Percentiles rank a stretch among this genome's conserved stretches.
Conservation (phyloP, 768 basidiomycete genomes). For the Exidia glandulosa region DNA sequence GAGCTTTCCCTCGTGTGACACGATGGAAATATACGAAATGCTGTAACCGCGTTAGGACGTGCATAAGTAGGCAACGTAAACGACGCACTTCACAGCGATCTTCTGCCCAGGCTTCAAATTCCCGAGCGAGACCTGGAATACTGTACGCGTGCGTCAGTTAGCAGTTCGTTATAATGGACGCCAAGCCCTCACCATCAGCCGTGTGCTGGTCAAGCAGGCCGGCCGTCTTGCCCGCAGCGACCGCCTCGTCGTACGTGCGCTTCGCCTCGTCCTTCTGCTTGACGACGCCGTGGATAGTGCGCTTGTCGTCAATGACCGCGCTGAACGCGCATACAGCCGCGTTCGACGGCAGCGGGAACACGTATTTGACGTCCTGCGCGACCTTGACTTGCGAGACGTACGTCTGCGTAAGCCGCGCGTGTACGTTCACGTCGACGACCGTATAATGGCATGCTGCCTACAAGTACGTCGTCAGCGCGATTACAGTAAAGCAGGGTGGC, state of each 20-base stretch:
- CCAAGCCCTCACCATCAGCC: not conserved
- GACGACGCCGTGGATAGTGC: constrained; percentile 32
- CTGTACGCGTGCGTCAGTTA: not conserved
- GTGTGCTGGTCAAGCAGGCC: constrained; percentile 32
- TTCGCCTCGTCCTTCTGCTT: constrained; percentile 39
- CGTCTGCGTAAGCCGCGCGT: constrained; percentile 4
- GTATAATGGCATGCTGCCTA: not conserved
- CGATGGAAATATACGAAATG: not conserved
- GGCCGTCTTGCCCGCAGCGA: constrained; percentile 28
- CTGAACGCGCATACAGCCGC: constrained; percentile 47
- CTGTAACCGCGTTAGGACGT: not conserved
- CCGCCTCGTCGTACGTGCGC: constrained; percentile 29
- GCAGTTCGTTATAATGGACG: not conserved
- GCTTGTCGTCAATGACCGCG: constrained; percentile 34
- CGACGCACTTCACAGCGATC: not conserved
- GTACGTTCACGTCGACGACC: not conserved
- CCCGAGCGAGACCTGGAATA: not conserved
- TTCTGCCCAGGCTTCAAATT: not conserved
- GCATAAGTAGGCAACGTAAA: not conserved
- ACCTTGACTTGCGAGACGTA: constrained; percentile 4
- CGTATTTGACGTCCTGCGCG: constrained; percentile 26
- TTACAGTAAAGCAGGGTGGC: not conserved
- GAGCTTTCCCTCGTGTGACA: constrained; percentile 4
- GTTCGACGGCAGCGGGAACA: constrained; percentile 47
- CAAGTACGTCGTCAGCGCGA: not conserved